phyloP scores from a whole-genome alignment of 73 alveolate genomes.

The Tetrahymena borealis region DNA sequence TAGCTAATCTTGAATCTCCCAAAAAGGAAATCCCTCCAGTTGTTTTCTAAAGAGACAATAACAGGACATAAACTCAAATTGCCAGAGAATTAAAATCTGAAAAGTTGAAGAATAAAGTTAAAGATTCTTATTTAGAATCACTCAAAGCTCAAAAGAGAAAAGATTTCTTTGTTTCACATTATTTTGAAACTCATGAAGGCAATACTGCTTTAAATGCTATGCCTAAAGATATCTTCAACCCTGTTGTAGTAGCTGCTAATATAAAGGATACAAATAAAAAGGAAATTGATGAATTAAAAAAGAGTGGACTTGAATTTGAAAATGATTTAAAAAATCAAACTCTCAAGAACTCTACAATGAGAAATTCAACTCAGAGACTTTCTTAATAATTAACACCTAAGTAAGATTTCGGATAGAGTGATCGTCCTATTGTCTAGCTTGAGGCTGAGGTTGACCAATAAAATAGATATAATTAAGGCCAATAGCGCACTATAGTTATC shows the following conservation, averaged over 20 bases:
- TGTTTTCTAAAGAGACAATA: not conserved
- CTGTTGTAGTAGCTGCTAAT: not conserved
- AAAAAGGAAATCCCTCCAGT: not conserved
- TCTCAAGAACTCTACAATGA: not conserved
- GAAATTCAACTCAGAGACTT: not conserved
- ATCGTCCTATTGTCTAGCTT: not conserved
- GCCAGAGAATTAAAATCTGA: not conserved
- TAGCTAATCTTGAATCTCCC: not conserved
- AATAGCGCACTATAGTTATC: slow-evolving; percentile 7
- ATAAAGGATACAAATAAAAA: not conserved
- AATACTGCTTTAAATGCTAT: not conserved
- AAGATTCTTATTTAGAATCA: not conserved
- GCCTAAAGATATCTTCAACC: slow-evolving; percentile 15
- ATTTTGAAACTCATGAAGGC: slow-evolving; percentile 39
- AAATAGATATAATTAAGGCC: slow-evolving; percentile 4
- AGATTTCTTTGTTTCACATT: slow-evolving; percentile 14
- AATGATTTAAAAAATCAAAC: not conserved
- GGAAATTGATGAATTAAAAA: not conserved
- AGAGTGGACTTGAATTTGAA: not conserved
- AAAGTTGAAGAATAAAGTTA: not conserved
- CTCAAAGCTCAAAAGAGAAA: not conserved
- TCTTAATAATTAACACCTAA: not conserved
- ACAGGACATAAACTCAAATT: not conserved
- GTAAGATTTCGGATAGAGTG: not conserved
- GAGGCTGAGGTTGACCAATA: not conserved